Evolutionary conservation across 768 basidiomycete species (phyloP), one percentile per base, ranked within the genome.

Genomic region (Hortiboletus flavorubellus): DNA sequence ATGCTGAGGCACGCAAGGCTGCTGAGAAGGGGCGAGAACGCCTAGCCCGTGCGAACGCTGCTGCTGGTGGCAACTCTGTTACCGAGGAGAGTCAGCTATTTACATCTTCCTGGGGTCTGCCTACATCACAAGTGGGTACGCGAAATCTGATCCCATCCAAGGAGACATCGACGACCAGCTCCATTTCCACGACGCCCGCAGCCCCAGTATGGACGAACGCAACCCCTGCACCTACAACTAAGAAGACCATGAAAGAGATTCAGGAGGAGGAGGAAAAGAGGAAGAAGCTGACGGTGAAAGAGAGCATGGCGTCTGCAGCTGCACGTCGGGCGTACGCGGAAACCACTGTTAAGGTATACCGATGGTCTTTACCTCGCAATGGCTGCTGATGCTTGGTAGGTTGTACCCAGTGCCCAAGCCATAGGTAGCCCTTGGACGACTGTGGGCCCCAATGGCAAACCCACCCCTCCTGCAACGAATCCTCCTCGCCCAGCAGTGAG

Each of bases 191-290:
- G 30, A 63, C 70, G 31, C 59, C 72, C 14, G 49, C 71, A 21
- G 49, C 66, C 10, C 80, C 84, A 15, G 92, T 91, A 18, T 96
- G 93, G 92, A 88, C 86, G 10, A 84, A 79, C 62, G 73, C 80
- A 15, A 73, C 72, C 26, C 86, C 84, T 65, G 70, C 79, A 8
- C 74, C 75, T 10, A 68, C 76, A 3, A 68, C 80, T 8, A 95
- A 93, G 78, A 97, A 93, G 79, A 91, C 91, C 2, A 87, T 99
- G 87, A 98, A 96, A 76, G 94, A 99, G 76, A 99, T 99, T 39
- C 92, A 96, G 67, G 96, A 98, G 72, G 97, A 99, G 64, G 97
- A 99, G 67, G 93, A 96, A 72, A 82, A 76, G 59, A 81, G 88
- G 58, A 94, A 93, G 78, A 89, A 86, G 71, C 63, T 73, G 30